Percentiles rank a stretch among this genome's conserved stretches.
phyloP scores from a whole-genome alignment of 2,329 filamentous ascomycete species.

The Aspergillus pseudoviridinutans region DNA sequence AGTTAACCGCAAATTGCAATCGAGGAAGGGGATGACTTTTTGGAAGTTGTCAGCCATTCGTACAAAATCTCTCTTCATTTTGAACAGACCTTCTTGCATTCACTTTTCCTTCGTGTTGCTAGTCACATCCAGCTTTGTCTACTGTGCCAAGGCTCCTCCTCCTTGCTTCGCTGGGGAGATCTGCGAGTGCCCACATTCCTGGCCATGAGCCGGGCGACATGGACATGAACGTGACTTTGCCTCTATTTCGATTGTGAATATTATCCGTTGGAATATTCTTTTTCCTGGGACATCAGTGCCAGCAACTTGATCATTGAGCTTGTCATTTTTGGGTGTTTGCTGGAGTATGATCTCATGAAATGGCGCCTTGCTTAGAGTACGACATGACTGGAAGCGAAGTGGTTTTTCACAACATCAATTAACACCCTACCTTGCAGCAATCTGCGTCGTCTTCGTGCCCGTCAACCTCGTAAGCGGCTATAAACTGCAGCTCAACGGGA shows the following conservation, averaged over 20 bases:
- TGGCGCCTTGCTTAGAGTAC: not conserved
- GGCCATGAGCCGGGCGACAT: not conserved
- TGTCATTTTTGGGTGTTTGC: not conserved
- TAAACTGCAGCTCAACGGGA: not conserved
- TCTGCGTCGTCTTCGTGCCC: not conserved
- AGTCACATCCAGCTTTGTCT: not conserved
- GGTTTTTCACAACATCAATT: not conserved
- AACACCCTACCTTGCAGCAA: not conserved
- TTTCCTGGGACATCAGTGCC: conserved; percentile 9
- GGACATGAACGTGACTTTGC: conserved; percentile 3
- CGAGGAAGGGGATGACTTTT: not conserved
- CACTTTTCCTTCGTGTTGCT: not conserved
- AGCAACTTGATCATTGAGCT: conserved; percentile 15
- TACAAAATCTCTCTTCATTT: not conserved
- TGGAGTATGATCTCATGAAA: not conserved
- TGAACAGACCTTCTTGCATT: not conserved
- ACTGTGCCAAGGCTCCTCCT: not conserved
- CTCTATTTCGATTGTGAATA: conserved; percentile 20
- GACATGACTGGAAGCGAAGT: not conserved
- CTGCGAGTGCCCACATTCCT: not conserved
- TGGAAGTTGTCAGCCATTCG: not conserved
- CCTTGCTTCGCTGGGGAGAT: not conserved
- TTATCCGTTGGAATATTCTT: conserved; percentile 5
- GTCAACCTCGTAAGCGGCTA: not conserved
- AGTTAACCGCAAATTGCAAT: not conserved